phyloP scores from a whole-genome alignment of 2,329 filamentous ascomycete species.

The Raffaelea deltoideospora region DNA sequence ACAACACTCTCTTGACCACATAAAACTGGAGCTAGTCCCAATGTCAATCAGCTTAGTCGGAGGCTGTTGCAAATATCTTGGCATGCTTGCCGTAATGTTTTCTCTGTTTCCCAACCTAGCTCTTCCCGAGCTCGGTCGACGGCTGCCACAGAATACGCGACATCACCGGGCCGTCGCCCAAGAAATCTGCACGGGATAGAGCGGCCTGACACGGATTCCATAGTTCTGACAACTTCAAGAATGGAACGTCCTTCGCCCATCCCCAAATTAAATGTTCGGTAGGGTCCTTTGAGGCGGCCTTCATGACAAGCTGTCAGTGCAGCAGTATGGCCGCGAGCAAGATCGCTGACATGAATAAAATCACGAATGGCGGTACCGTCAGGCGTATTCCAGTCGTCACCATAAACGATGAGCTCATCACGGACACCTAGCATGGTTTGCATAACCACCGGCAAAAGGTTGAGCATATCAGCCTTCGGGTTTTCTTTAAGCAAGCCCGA shows the following conservation, averaged over 20 bases:
- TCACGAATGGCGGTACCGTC: constrained; percentile 53
- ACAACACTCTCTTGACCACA: no score
- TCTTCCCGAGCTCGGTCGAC: constrained; percentile 23
- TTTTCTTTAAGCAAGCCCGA: constrained; percentile 50
- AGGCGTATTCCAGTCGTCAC: constrained; percentile 47
- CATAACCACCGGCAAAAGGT: constrained; percentile 49
- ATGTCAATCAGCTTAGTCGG: no score
- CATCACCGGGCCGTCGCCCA: constrained; percentile 25
- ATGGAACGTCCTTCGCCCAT: constrained; percentile 30
- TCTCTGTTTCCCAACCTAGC: constrained; percentile 21
- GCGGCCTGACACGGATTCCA: constrained; percentile 20
- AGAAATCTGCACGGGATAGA: constrained; percentile 22
- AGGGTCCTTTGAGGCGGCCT: constrained; percentile 17
- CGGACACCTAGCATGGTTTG: constrained; percentile 42
- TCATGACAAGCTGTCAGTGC: constrained; percentile 29
- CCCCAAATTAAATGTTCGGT: constrained; percentile 29
- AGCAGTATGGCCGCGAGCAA: constrained; percentile 41
- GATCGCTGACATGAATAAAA: constrained; percentile 52
- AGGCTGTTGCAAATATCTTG: constrained; percentile 3
- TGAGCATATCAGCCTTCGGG: constrained; percentile 44
- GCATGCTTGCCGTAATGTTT: constrained; percentile 1
- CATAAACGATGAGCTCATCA: constrained; percentile 42
- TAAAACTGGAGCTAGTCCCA: no score
- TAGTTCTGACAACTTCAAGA: constrained; percentile 24
- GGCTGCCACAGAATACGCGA: constrained; percentile 26